Conservation (phyloP, 75 land plant species). For the Selaginella tamariscina region DNA sequence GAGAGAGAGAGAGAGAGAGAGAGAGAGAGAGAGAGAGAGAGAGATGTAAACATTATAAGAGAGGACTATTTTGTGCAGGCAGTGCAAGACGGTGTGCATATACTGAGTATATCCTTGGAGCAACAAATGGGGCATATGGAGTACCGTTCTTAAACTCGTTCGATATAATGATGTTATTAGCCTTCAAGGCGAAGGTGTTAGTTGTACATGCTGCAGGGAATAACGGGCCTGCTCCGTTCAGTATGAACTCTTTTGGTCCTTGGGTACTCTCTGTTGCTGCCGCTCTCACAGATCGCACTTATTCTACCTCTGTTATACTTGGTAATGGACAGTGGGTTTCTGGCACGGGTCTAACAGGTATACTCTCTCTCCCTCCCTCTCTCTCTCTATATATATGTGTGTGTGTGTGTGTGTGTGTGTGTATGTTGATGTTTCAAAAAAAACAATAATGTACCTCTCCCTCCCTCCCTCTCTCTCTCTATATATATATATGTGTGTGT, state of each 20-base stretch:
- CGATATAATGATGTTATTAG: constrained; percentile 24
- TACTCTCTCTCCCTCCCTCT: too few species aligned
- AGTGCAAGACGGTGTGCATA: constrained; percentile 29
- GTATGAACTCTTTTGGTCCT: constrained; percentile 33
- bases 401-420: neutral
- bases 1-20: neutral
- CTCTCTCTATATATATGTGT: too few species aligned
- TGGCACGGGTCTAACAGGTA: constrained; percentile 32
- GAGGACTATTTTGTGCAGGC: constrained; percentile 16
- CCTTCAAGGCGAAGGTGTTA: constrained; percentile 19
- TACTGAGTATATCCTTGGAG: constrained; percentile 30
- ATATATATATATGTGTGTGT: too few species aligned
- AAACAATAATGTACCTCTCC: too few species aligned
- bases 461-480: too few species aligned
- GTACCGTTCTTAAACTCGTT: constrained; percentile 26
- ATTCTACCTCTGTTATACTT: constrained; percentile 18
- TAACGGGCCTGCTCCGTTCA: constrained; percentile 25
- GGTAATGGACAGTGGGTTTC: constrained; percentile 15
- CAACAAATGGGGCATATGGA: constrained; percentile 26
- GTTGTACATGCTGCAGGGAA: constrained; percentile 36
- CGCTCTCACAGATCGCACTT: constrained; percentile 25
- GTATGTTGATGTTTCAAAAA: too few species aligned
- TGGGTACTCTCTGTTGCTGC: constrained; percentile 31
- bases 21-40: neutral
- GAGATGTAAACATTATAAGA: too few species aligned